Conservation (phyloP, 495 filamentous ascomycete species). For the Penicillium coffeae region DNA sequence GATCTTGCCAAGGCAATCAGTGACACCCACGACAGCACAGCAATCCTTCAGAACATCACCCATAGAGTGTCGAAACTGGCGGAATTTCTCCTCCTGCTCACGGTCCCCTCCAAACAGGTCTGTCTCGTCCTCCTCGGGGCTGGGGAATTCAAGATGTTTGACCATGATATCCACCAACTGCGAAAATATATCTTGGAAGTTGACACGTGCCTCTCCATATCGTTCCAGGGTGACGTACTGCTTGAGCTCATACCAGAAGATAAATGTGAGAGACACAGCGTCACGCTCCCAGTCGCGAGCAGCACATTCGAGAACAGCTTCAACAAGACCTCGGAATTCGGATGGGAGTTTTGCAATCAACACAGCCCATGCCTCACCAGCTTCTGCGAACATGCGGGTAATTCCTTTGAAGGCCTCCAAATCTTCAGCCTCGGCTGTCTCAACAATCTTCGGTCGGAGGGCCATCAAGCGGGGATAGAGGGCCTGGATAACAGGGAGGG, state of each 20-base stretch:
- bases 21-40: conserved; percentile 89
- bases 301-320: conserved; percentile 85
- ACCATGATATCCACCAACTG: conserved; percentile 92
- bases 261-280: conserved; percentile 85
- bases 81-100: conserved; percentile 94
- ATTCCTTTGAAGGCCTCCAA: conserved; percentile 82
- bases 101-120: conserved; percentile 95
- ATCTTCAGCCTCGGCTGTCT: conserved; percentile 75
- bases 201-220: conserved; percentile 74
- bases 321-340: conserved; percentile 82
- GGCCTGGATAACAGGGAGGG: conserved; percentile 69
- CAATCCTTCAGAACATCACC: conserved; percentile 97
- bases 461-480: conserved; percentile 82
- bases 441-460: conserved; percentile 71
- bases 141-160: conserved; percentile 83
- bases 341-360: conserved; percentile 77
- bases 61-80: conserved; percentile 94
- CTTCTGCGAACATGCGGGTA: conserved; percentile 86
- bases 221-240: conserved; percentile 87
- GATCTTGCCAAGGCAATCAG: conserved; percentile 84
- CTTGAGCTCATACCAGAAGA: conserved; percentile 98
- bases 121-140: conserved; percentile 67
- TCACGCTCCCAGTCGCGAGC: conserved; percentile 83
- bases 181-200: conserved; percentile 74
- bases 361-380: conserved; percentile 90